phyloP scores from a whole-genome alignment of 2,329 filamentous ascomycete species.

The Curvularia sp. region DNA sequence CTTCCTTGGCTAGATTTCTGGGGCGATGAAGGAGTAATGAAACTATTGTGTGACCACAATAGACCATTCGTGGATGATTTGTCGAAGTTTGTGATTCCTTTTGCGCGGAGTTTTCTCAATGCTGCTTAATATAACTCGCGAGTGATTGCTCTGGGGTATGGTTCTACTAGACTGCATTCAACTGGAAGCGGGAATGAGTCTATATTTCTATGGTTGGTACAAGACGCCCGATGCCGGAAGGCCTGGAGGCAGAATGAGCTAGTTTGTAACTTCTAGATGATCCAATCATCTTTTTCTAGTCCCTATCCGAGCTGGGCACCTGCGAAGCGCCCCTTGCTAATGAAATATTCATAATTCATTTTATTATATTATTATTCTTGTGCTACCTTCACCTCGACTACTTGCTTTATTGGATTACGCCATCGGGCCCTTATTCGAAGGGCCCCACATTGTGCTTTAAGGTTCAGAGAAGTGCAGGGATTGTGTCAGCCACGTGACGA shows the following conservation, averaged over 20 bases:
- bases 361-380: background rate
- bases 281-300: slow-evolving; percentile 6
- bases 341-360: slow-evolving; percentile 9
- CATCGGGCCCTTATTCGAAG: background rate
- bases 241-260: slow-evolving; percentile 11
- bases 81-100: slow-evolving; percentile 6
- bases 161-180: slow-evolving; percentile 2
- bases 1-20: slow-evolving; percentile 34
- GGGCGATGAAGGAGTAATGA: background rate
- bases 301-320: slow-evolving; percentile 2
- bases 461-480: slow-evolving; percentile 7
- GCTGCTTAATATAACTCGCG: slow-evolving; percentile 7
- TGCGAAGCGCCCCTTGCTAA: slow-evolving; percentile 4
- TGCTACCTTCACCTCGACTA: background rate
- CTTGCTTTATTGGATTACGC: background rate
- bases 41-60: slow-evolving; percentile 1
- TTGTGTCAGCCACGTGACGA: slow-evolving; percentile 14
- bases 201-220: slow-evolving; percentile 1
- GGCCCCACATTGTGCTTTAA: background rate
- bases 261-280: slow-evolving; percentile 13
- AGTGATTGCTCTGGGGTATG: slow-evolving; percentile 8
- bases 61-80: background rate
- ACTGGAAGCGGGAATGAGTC: background rate
- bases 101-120: slow-evolving; percentile 5
- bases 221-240: slow-evolving; percentile 5